Base-by-base conservation (phyloP, 192 early-diverging fungal species). In the Helicostylum pulchrum region DNA sequence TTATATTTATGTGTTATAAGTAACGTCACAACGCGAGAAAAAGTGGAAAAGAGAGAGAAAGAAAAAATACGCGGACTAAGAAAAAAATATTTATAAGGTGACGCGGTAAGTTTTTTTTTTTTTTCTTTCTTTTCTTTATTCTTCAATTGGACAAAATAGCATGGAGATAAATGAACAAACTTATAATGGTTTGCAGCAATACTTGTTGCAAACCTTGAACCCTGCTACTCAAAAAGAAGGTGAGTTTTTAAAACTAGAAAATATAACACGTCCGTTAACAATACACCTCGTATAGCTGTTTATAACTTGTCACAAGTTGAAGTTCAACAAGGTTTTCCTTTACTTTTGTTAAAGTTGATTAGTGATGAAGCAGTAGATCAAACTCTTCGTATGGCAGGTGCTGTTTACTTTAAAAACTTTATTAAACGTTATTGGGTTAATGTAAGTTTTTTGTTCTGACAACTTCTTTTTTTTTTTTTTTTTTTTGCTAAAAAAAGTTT, bases 401-500 rank as follows among this genome's bases (percentile, higher is more conserved):
- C 91, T 19, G 75, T 99, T 53, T 89, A 92, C 65, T 98, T 99
- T 78, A 99, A 99, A 79, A 99, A 99, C 77, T 94, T 87, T 80
- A 80, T 98, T 67, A 92, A 93, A 65, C 84, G 88, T 64, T 74
- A 89, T 67, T 99, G 97, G 97, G 71, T 79, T 49, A 55, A 46
- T 43, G 76, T 77, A 74, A 68, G 53, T 15, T 17, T 21, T 26
- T 26, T 26, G 26, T 26, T 26, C 2, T 26, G 26, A 34, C 54
- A 15, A 46, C 17, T 14, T 12, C 46, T 63, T 31, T 54, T 46
- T 65, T 9, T 48, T 47, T 32, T 31, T 32, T 55, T 47, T n/a
- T 39, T 61, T 47, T 17, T 55, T 45, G 43, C 4, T 7, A 14
- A n/a, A 14, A 65, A 43, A 67, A 71, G 77, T 46, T 26, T 59